Percentiles rank a stretch among this genome's conserved stretches.
Conservation (phyloP, 83 land plant genomes). For the Diphasiastrum complanatum region DNA sequence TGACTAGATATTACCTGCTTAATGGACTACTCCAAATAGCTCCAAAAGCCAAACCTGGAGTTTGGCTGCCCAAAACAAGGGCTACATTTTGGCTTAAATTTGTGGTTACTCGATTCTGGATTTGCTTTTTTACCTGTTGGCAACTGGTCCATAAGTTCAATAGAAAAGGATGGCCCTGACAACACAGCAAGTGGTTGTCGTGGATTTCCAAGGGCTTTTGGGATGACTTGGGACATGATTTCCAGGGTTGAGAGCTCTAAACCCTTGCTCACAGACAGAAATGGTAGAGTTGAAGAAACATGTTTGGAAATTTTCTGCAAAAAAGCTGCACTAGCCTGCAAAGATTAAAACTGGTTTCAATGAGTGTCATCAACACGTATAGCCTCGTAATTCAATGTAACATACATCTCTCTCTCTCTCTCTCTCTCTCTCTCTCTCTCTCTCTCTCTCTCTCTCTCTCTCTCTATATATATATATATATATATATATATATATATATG, state of each 20-base stretch:
- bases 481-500: too few relatives aligned
- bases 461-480: too few relatives aligned
- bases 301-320: slow-evolving; percentile 54
- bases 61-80: too few relatives aligned
- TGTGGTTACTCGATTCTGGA: neutral
- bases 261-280: slow-evolving; percentile 90
- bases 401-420: too few relatives aligned
- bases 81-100: slow-evolving; percentile 4
- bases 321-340: slow-evolving; percentile 81
- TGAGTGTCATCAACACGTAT: too few relatives aligned
- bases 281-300: slow-evolving; percentile 72
- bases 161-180: slow-evolving; percentile 89
- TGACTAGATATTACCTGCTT: too few relatives aligned
- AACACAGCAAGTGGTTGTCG: slow-evolving; percentile 74
- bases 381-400: too few relatives aligned
- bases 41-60: too few relatives aligned
- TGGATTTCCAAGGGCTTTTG: slow-evolving; percentile 67
- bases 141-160: slow-evolving; percentile 80
- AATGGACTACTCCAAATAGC: too few relatives aligned
- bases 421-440: too few relatives aligned
- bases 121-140: slow-evolving; percentile 37
- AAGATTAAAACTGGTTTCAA: too few relatives aligned
- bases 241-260: slow-evolving; percentile 72
- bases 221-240: slow-evolving; percentile 92
- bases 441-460: too few relatives aligned